A percentile compares a stretch with the other conserved stretches of the same genome.
phyloP scores from a whole-genome alignment of 139 green algal genomes.

The Chlamydomonas sphaeroides region DNA sequence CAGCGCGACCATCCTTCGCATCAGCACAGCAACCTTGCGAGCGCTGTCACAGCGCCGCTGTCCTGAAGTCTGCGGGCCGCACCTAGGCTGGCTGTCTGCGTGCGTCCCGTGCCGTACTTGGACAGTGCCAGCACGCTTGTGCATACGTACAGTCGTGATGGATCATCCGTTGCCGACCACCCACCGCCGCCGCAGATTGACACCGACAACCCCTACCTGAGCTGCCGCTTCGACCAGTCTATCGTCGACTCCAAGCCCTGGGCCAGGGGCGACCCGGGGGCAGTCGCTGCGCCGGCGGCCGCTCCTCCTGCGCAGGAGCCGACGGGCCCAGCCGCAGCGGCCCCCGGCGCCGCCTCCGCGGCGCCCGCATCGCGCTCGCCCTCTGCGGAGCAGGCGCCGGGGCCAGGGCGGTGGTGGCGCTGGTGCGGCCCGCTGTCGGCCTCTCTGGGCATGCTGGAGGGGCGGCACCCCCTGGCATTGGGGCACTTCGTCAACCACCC shows the following conservation, averaged over 20 bases:
- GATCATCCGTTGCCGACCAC: too few relatives aligned
- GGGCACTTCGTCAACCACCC: constrained; percentile 55
- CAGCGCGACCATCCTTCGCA: too few relatives aligned
- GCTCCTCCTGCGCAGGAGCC: too few relatives aligned
- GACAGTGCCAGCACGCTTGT: too few relatives aligned
- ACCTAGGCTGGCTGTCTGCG: too few relatives aligned
- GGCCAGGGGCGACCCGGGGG: constrained; percentile 25
- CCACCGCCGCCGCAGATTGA: constrained; percentile 3
- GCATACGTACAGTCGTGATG: too few relatives aligned
- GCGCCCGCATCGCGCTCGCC: not conserved
- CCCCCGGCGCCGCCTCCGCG: not conserved
- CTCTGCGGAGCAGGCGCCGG: too few relatives aligned
- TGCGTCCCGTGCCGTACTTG: too few relatives aligned
- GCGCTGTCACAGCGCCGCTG: too few relatives aligned
- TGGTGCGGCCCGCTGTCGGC: constrained; percentile 24
- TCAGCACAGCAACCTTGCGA: too few relatives aligned
- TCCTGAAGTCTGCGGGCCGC: too few relatives aligned
- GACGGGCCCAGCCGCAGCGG: not conserved
- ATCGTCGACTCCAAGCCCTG: constrained; percentile 44
- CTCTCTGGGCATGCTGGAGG: constrained; percentile 30
- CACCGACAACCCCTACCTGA: constrained; percentile 51
- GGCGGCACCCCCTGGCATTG: constrained; percentile 47
- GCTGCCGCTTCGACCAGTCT: constrained; percentile 32
- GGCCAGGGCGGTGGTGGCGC: constrained; percentile 3
- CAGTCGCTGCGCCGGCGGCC: too few relatives aligned